phyloP scores from a whole-genome alignment of 139 green algal genomes.

The Micractinium conductrix region DNA sequence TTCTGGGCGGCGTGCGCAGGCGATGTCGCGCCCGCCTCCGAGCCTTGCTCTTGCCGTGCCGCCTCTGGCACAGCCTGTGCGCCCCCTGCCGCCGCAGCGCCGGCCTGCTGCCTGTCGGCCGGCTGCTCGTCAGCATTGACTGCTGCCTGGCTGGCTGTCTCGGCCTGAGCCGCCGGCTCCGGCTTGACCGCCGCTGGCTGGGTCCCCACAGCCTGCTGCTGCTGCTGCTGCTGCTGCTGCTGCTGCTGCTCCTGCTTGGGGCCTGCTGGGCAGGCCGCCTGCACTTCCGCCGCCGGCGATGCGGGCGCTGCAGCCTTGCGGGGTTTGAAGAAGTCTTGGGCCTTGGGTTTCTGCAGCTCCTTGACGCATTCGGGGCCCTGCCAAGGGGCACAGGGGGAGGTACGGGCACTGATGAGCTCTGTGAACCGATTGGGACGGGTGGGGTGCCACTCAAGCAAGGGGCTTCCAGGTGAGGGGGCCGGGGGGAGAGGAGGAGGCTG shows the following conservation, averaged over 20 bases:
- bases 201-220: background rate
- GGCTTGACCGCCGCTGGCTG: background rate
- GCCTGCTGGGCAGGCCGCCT: background rate
- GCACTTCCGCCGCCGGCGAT: background rate
- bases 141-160: background rate
- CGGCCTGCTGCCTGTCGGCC: background rate
- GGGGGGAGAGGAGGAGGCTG: no score
- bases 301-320: background rate
- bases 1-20: background rate
- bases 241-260: background rate
- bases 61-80: background rate
- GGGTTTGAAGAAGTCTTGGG: conserved; percentile 7
- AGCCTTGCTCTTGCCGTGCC: background rate
- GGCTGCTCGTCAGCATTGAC: background rate
- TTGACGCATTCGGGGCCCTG: conserved; percentile 61
- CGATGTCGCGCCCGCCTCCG: background rate
- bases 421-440: no score
- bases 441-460: no score
- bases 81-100: background rate
- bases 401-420: no score
- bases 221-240: background rate
- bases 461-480: no score
- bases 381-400: no score
- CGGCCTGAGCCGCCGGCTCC: background rate
- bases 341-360: conserved; percentile 57